These are phyloP conservation scores for Lactarius indigo DNA, from an alignment of 768 basidiomycete genomes.

Conservation along the genomic window DNA sequence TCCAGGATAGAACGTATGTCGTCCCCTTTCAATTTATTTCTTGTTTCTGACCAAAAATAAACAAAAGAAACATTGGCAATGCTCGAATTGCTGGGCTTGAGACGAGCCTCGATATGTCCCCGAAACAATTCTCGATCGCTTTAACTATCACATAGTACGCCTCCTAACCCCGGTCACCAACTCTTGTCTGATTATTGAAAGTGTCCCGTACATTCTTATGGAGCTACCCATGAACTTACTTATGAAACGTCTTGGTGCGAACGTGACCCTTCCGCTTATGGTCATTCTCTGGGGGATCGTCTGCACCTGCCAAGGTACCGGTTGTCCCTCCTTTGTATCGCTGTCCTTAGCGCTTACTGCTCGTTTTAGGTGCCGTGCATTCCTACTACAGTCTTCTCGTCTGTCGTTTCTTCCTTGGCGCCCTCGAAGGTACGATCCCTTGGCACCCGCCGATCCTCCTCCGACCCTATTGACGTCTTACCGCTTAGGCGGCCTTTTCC, in stretches of 20 bases:
- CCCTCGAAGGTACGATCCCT: slow-evolving; percentile 48
- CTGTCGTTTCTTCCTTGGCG: slow-evolving; percentile 48
- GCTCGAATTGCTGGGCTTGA: slow-evolving; percentile 35
- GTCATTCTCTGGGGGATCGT: slow-evolving; percentile 68
- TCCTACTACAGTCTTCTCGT: slow-evolving; percentile 51
- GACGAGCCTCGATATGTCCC: slow-evolving; percentile 31
- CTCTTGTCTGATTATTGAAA: slow-evolving; percentile 26
- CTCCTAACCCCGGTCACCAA: neutral
- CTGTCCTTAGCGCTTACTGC: neutral
- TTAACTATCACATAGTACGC: slow-evolving; percentile 24
- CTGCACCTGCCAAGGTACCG: slow-evolving; percentile 54
- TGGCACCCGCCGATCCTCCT: neutral
- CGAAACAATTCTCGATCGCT: slow-evolving; percentile 29
- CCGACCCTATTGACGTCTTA: neutral
- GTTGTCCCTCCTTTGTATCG: neutral
- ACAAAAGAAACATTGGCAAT: slow-evolving; percentile 30
- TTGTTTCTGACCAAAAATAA: neutral
- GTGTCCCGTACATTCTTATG: slow-evolving; percentile 29
- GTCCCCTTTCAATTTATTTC: neutral
- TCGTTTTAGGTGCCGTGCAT: slow-evolving; percentile 40
- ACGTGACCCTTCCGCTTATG: slow-evolving; percentile 60
- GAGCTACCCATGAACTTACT: slow-evolving; percentile 31
- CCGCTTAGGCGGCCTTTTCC: slow-evolving; percentile 42
- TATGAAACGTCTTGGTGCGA: slow-evolving; percentile 47
- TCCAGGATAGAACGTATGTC: slow-evolving; percentile 24